These are phyloP conservation scores for Syncephalastrum racemosum DNA, from an alignment of 371 early-diverging fungal species.

Conservation along the genomic window DNA sequence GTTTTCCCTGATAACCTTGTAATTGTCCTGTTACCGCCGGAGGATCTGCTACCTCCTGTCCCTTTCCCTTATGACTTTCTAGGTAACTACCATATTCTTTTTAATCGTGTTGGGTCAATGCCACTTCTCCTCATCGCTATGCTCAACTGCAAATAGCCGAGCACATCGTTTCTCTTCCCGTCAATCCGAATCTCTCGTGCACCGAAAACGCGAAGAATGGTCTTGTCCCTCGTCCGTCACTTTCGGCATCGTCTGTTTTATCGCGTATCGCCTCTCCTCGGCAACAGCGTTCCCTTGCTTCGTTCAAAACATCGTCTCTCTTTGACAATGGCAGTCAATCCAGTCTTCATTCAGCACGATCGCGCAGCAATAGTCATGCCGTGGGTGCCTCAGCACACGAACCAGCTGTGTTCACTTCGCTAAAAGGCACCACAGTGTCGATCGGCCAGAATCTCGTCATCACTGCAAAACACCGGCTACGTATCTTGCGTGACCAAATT, in stretches of 20 bases:
- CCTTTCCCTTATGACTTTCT: slow-evolving; percentile 23
- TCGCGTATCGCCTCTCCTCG: slow-evolving; percentile 20
- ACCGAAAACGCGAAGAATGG: background rate
- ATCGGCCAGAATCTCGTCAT: slow-evolving; percentile 12
- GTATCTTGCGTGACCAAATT: slow-evolving; percentile 11
- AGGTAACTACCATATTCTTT: slow-evolving; percentile 15
- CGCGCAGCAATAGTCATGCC: background rate
- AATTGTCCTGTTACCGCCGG: slow-evolving; percentile 32
- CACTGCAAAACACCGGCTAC: slow-evolving; percentile 5
- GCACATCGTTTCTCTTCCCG: slow-evolving; percentile 1
- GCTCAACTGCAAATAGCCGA: background rate
- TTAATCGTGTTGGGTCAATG: background rate
- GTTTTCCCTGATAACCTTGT: slow-evolving; percentile 5
- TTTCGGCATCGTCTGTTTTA: slow-evolving; percentile 20
- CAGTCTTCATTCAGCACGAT: background rate
- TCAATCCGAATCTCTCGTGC: slow-evolving; percentile 4
- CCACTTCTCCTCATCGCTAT: slow-evolving; percentile 16
- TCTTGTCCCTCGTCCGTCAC: slow-evolving; percentile 7
- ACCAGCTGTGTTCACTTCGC: slow-evolving; percentile 7
- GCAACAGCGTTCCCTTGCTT: slow-evolving; percentile 6
- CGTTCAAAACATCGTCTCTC: background rate
- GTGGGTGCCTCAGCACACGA: slow-evolving; percentile 5
- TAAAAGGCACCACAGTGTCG: slow-evolving; percentile 15
- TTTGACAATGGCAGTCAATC: background rate
- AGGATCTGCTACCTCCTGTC: slow-evolving; percentile 5